phyloP scores from a whole-genome alignment of 1,284 basidiomycete species.

The Porogramme epimiltina region DNA sequence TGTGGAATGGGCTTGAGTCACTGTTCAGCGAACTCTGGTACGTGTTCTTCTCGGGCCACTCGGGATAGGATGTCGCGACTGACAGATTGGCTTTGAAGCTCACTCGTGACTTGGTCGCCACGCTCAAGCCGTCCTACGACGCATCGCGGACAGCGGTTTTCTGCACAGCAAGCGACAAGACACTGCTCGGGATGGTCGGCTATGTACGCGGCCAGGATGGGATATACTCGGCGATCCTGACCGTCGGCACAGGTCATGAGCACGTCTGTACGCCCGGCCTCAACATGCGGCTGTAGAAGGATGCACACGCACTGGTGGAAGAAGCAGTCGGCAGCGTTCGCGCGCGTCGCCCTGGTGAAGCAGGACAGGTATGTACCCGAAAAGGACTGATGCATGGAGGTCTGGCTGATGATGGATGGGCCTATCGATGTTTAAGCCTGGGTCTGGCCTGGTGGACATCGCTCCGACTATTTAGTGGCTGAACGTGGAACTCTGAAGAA shows the following conservation, averaged over 20 bases:
- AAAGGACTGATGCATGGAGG: no score
- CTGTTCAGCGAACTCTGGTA: constrained; percentile 3
- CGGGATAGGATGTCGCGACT: constrained; percentile 2
- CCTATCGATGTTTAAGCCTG: no score
- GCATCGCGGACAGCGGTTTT: constrained; percentile 27
- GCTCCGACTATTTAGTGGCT: constrained; percentile 2
- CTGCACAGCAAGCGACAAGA: constrained; percentile 24
- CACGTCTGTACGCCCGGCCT: constrained; percentile 36
- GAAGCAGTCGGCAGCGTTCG: no score
- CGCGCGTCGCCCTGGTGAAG: no score
- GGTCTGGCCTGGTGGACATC: not conserved
- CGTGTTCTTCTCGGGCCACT: not conserved
- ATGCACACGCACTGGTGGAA: constrained; percentile 26
- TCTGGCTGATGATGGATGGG: no score
- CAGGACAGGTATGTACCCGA: no score
- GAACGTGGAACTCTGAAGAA: constrained; percentile 6
- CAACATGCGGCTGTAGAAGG: constrained; percentile 33
- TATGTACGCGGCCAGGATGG: constrained; percentile 43
- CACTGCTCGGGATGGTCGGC: constrained; percentile 47
- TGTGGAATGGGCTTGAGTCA: constrained; percentile 7
- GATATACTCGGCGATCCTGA: constrained; percentile 29
- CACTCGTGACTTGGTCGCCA: constrained; percentile 10
- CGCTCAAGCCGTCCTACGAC: not conserved
- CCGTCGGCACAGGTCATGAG: constrained; percentile 38
- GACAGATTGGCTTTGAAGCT: not conserved